Conservation (phyloP, 768 basidiomycete genomes). For the Tylopilus sp. region DNA sequence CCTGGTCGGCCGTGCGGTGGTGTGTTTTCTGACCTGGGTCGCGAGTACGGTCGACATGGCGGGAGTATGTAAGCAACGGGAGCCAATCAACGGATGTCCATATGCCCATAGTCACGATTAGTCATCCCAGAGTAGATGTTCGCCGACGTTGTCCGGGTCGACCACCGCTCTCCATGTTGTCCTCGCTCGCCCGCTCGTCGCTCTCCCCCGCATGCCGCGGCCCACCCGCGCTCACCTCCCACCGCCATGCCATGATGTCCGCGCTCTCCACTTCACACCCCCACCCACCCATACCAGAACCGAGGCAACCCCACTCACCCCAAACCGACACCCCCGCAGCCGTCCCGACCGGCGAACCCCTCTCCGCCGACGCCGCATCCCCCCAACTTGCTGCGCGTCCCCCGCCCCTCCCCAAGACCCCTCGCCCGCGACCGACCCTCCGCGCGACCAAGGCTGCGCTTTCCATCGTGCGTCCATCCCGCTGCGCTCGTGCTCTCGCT, state of each 20-base stretch:
- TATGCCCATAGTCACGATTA: slow-evolving; percentile 12
- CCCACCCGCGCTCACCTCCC: slow-evolving; percentile 8
- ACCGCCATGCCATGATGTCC: slow-evolving; percentile 67
- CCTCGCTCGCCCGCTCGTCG: slow-evolving; percentile 15
- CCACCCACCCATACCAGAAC: slow-evolving; percentile 20
- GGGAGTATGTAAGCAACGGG: slow-evolving; percentile 11
- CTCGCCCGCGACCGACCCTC: slow-evolving; percentile 62
- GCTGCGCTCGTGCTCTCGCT: not conserved
- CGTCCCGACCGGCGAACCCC: slow-evolving; percentile 41
- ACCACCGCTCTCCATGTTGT: slow-evolving; percentile 19
- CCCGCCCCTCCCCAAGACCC: slow-evolving; percentile 62
- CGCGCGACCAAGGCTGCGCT: slow-evolving; percentile 76
- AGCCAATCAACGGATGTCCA: not conserved
- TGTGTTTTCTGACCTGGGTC: slow-evolving; percentile 55
- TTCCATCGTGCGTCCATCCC: slow-evolving; percentile 50
- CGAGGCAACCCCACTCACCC: slow-evolving; percentile 10
- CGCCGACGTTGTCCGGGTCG: not conserved
- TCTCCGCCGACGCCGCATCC: slow-evolving; percentile 59
- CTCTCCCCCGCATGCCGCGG: not conserved
- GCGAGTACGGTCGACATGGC: slow-evolving; percentile 34
- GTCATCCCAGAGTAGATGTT: slow-evolving; percentile 9
- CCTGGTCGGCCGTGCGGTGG: slow-evolving; percentile 71
- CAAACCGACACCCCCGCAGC: slow-evolving; percentile 35
- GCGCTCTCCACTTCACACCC: slow-evolving; percentile 41
- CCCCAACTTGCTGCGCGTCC: slow-evolving; percentile 73